Base-by-base conservation (phyloP, 192 early-diverging fungal genomes). In the Entomortierella lignicola region DNA sequence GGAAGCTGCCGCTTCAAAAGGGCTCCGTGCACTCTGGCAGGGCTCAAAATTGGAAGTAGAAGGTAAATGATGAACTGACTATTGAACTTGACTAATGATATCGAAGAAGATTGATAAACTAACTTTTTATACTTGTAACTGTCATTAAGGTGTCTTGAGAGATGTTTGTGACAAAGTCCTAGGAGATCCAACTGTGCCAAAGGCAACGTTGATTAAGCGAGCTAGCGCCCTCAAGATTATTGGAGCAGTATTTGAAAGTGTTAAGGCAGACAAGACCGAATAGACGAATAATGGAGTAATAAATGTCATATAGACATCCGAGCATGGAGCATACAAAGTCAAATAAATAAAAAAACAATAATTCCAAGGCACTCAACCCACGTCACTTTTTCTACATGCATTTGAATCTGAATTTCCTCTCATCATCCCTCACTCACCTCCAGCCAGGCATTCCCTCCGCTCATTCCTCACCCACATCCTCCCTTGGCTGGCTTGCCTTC, bases 41-140 rank as follows among this genome's bases (percentile, higher is more conserved):
- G 95, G 94, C 25, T 93, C 91, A 55, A 96, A 97, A 69, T 80
- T 99, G 66, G 98, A 99, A 72, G 95, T 99, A 51, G 95, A 98
- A 77, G 89, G 75, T 79, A 66, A 55, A n/a, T n/a, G n/a, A n/a
- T n/a, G n/a, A n/a, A n/a, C n/a, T n/a, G n/a, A n/a, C n/a, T n/a
- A n/a, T n/a, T n/a, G n/a, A n/a, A n/a, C n/a, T n/a, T n/a, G n/a
- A n/a, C n/a, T n/a, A n/a, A n/a, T n/a, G n/a, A n/a, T n/a, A n/a
- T n/a, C n/a, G n/a, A n/a, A n/a, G n/a, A n/a, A n/a, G n/a, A n/a
- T n/a, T n/a, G n/a, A n/a, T n/a, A n/a, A n/a, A n/a, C n/a, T n/a
- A n/a, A n/a, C n/a, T n/a, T n/a, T n/a, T n/a, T n/a, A n/a, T n/a
- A n/a, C n/a, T n/a, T n/a, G n/a, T n/a, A n/a, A 31, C 30, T 55